Conservation (phyloP, 2,329 filamentous ascomycete species). For the Fusarium irregulare region DNA sequence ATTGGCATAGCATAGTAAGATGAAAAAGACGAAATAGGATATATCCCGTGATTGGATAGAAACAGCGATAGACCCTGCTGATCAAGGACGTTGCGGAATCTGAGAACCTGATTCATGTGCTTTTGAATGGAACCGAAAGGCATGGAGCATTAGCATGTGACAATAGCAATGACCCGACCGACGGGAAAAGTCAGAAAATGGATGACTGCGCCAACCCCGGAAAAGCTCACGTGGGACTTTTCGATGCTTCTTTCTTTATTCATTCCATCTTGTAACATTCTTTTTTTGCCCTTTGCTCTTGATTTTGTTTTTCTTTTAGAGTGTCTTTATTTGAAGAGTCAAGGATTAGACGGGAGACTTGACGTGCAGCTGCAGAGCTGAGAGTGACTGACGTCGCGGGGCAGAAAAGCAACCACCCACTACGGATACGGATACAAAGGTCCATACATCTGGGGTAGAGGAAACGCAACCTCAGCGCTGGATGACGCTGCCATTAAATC, state of each 20-base stretch:
- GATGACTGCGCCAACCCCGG: slow-evolving; percentile 35
- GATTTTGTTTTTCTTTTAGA: neutral
- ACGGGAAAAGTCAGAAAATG: slow-evolving; percentile 31
- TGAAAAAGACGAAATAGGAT: neutral
- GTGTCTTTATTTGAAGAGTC: neutral
- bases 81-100: slow-evolving; percentile 5
- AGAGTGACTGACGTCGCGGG: slow-evolving; percentile 34
- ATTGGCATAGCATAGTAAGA: neutral
- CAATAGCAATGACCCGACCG: slow-evolving; percentile 19
- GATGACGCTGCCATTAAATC: slow-evolving; percentile 47
- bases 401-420: slow-evolving; percentile 23
- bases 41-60: neutral
- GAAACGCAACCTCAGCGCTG: slow-evolving; percentile 13
- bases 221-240: slow-evolving; percentile 40
- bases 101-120: slow-evolving; percentile 30
- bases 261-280: neutral
- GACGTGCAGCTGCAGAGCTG: slow-evolving; percentile 25
- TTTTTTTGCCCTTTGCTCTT: neutral
- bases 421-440: neutral
- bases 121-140: slow-evolving; percentile 12
- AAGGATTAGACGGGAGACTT: neutral
- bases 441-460: slow-evolving; percentile 31
- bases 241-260: slow-evolving; percentile 1
- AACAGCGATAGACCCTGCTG: slow-evolving; percentile 18
- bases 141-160: slow-evolving; percentile 42